Conservation (phyloP, 2,329 filamentous ascomycete species). For the Peltaster fructicola region DNA sequence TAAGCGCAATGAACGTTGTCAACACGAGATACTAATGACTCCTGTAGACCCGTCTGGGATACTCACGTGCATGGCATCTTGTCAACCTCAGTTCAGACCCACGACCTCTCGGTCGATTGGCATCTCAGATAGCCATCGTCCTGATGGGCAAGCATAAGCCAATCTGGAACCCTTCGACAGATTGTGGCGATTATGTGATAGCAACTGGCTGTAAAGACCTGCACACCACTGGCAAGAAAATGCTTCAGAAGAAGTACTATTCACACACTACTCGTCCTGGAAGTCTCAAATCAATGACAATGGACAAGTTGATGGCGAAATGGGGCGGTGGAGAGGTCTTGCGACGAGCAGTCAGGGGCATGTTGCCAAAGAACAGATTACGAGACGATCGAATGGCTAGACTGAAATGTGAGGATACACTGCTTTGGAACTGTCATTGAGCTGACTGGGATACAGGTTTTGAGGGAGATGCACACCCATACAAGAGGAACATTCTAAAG, state of each 20-base stretch:
- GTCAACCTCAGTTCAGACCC: constrained; percentile 49
- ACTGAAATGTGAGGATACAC: constrained; percentile 46
- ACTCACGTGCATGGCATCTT: constrained; percentile 91
- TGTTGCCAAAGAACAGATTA: constrained; percentile 93
- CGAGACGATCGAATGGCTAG: constrained; percentile 72
- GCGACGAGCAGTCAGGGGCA: constrained; percentile 80
- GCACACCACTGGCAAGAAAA: constrained; percentile 80
- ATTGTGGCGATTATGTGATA: constrained; percentile 98
- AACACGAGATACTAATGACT: not conserved
- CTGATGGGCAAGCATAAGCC: constrained; percentile 99
- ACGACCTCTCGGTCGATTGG: constrained; percentile 76
- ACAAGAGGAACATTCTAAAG: constrained; percentile 69
- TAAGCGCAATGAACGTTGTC: no score
- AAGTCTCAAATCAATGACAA: constrained; percentile 69
- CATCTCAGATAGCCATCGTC: constrained; percentile 66
- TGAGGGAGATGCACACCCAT: constrained; percentile 82
- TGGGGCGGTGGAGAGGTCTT: constrained; percentile 85
- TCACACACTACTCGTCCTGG: constrained; percentile 83
- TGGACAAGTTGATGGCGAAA: constrained; percentile 90
- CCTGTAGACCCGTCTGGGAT: constrained; percentile 75
- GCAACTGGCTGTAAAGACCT: constrained; percentile 77
- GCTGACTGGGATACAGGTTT: constrained; percentile 40
- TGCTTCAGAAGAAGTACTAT: constrained; percentile 89
- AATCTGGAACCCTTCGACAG: constrained; percentile 89
- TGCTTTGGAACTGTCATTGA: constrained; percentile 1